Evolutionary conservation across 805 yeast species (phyloP), one percentile per base, ranked within the genome.

Genomic region (Ogataea ramenticola): DNA sequence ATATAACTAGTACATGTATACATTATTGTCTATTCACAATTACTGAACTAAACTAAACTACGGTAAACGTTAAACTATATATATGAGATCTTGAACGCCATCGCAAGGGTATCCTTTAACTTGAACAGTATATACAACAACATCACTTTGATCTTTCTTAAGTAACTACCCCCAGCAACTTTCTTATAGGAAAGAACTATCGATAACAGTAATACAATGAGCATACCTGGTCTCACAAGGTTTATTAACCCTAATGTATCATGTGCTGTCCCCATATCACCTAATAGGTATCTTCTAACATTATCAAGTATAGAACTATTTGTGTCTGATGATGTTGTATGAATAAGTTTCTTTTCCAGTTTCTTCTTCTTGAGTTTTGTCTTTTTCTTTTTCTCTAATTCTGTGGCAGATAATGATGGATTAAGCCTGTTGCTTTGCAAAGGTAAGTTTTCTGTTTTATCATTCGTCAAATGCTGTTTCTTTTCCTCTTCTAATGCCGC

Each of bases 71-170:
- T n/a, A n/a, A n/a, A 29, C 32, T 29, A 29, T 29, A 29, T 29
- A 29, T 29, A 29, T 14, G 32, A 29, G 7, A 29, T 29, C 32
- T 29, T 29, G 12, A 29, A 29, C 5, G 32, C 61, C 65, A 61
- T 61, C 15, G 38, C 40, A 9, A 56, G 33, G 2, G 61, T 52
- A 40, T 52, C 53, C 33, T 43, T 49, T 19, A 52, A 21, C 40
- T 47, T 49, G 26, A 24, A 20, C 24, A 55, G 30, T 31, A 57
- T 16, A n/a, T 10, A 21, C 31, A 40, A 5, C 21, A 40, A n/a
- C 3, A 40, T 3, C 2, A 8, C 31, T n/a, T 16, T 16, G 9
- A 40, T 8, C 10, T 38, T 16, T 8, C 4, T 8, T 6, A 35
- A 15, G 19, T 14, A 14, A 12, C 27, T 19, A 20, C 38, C 19